Evolutionary conservation across 768 basidiomycete species (phyloP), one percentile per base, ranked within the genome.

Genomic region (Leccinum disarticulatum): DNA sequence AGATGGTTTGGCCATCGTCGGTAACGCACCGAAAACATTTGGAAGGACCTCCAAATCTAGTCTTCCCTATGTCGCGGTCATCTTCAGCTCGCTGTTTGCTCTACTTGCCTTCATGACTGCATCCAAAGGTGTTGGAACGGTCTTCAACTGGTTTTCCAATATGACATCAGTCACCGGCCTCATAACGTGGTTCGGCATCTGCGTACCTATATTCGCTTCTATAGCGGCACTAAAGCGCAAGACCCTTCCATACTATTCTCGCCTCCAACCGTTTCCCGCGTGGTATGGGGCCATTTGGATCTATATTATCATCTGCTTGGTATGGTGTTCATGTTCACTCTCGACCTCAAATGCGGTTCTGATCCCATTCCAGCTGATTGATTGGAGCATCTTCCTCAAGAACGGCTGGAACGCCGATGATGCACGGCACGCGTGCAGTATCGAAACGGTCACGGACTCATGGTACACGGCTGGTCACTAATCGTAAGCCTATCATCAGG

Each of bases 21-120:
- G 90, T 3, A 93, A 93, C 70, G 95, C 94, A 0, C 95, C 95
- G 0, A 84, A 75, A 58, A 75, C 95, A 58, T 95, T 98, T 77
- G 68, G 82, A 30, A 82, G 74, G 67, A 90, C 91, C 0, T 81
- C 85, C 46, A 81, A 80, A 61, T 80, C 75, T 27, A 95, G 95
- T 55, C 80, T 97, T 25, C 96, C 96, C 3, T 84, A 84, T 57
- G 78, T 84, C 46, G 82, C 90, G 22, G 79, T 98, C 60, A 65
- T 83, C n/a, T 81, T 88, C 68, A 87, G 84, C 67, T 78, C 89
- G 3, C 62, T 75, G n/a, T 93, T 95, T 70, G 77, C 85, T 3
- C 61, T 80, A 1, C 81, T 93, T 19, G 87, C 89, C 3, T 97
- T 83, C 78, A 95, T 96, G 93, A 87, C 83, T 43, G 78, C 89